phyloP scores from a whole-genome alignment of 129 eudicot species.

The Cynara cardunculus region DNA sequence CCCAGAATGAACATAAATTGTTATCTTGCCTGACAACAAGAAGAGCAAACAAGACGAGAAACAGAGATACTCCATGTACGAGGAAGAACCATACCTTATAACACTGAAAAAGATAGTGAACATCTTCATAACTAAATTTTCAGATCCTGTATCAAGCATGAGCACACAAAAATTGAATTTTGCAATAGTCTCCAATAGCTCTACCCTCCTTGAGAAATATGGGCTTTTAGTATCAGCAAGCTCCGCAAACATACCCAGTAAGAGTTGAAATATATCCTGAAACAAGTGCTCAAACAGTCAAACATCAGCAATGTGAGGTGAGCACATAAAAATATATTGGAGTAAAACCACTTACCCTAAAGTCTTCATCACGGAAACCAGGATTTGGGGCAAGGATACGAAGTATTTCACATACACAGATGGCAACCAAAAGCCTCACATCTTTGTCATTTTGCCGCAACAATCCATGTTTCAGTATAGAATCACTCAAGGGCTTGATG shows the following conservation, averaged over 20 bases:
- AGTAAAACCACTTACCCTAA: constrained; percentile 48
- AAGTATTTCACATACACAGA: constrained; percentile 80
- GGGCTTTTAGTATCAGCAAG: constrained; percentile 62
- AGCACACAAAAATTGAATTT: constrained; percentile 62
- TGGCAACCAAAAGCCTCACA: constrained; percentile 70
- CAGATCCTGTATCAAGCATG: constrained; percentile 78
- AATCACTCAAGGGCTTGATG: constrained; percentile 75
- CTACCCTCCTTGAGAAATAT: constrained; percentile 63
- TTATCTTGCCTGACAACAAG: neutral
- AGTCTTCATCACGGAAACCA: constrained; percentile 49
- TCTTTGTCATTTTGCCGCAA: constrained; percentile 85
- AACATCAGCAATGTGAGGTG: constrained; percentile 10
- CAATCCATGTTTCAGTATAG: constrained; percentile 71
- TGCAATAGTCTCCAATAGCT: constrained; percentile 77
- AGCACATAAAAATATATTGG: neutral
- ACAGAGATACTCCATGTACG: constrained; percentile 1
- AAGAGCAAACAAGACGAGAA: neutral
- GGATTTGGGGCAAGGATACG: constrained; percentile 90
- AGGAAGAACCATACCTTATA: constrained; percentile 45
- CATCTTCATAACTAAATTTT: constrained; percentile 72
- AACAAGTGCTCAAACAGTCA: constrained; percentile 13
- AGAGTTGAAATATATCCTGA: constrained; percentile 78
- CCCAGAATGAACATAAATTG: neutral
- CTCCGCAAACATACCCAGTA: constrained; percentile 71
- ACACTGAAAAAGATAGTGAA: constrained; percentile 67